Conservation (phyloP, 352 stramenopile genomes). For the Phytophthora podocarpi region DNA sequence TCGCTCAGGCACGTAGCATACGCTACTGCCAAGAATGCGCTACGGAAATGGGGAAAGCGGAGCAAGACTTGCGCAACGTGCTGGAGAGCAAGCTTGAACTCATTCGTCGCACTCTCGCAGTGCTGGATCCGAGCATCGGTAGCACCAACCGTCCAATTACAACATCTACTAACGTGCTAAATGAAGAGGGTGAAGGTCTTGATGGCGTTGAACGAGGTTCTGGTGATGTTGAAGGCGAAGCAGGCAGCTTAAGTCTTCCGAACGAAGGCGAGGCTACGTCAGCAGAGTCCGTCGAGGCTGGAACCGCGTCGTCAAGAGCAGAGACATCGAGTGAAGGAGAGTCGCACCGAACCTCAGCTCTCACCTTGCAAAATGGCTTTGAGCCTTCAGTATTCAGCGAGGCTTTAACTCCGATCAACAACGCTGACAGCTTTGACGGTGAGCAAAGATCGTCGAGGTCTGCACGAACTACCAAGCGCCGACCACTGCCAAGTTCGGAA, state of each 20-base stretch:
- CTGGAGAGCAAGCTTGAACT: slow-evolving; percentile 69
- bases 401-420: neutral
- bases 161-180: slow-evolving; percentile 5
- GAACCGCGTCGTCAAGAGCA: neutral
- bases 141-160: slow-evolving; percentile 11
- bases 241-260: neutral
- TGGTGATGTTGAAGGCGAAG: slow-evolving; percentile 5
- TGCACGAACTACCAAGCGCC: slow-evolving; percentile 6
- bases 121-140: slow-evolving; percentile 37
- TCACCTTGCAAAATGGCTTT: slow-evolving; percentile 4
- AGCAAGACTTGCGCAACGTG: slow-evolving; percentile 66
- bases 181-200: slow-evolving; percentile 2
- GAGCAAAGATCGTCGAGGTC: slow-evolving; percentile 23
- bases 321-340: slow-evolving; percentile 18
- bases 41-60: slow-evolving; percentile 68
- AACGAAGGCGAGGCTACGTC: neutral
- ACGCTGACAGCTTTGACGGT: slow-evolving; percentile 6
- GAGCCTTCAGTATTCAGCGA: slow-evolving; percentile 7
- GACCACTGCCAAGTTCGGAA: slow-evolving; percentile 31
- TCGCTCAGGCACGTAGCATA: slow-evolving; percentile 32
- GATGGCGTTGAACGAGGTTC: neutral
- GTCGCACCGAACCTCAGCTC: neutral
- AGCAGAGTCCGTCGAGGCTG: slow-evolving; percentile 1
- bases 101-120: slow-evolving; percentile 50
- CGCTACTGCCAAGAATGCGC: slow-evolving; percentile 82